Evolutionary conservation across 192 early-diverging fungal species (phyloP), one percentile per base, ranked within the genome.

Genomic region (Neocallimastix lanati): DNA sequence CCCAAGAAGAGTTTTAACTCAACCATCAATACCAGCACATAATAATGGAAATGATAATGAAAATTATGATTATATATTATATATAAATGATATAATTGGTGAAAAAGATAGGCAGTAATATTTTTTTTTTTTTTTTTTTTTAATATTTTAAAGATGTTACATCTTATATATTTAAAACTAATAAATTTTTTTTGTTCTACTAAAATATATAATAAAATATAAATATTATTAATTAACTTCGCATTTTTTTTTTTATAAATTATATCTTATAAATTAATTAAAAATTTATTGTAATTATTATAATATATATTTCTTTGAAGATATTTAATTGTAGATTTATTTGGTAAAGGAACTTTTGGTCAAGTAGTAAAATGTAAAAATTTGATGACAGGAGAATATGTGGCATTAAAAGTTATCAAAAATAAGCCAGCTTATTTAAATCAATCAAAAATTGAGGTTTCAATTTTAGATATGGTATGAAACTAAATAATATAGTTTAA

Each of bases 321-420:
- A 80, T 99, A 95, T 84, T 81, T 93, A 58, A 98, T 99, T 81
- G 79, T 96, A 78, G 96, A 98, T 84, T 89, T 95, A 37, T 86
- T 99, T 9, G 98, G 98, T n/a, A 90, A 93, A 84, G 98, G 98
- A 35, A 98, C 98, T 7, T 99, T 99, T 90, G 98, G 98, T 12
- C 98, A 99, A 84, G 98, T 99, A 21, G 96, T 96, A 28, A 96
- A 95, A 84, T 98, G 96, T 82, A 88, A 92, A 77, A 96, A 99
- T 81, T 85, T 95, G 50, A 95, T 93, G 82, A 97, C 96, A 21
- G 90, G 93, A 84, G 95, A 94, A 76, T 85, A 92, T 28, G 92
- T 96, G 30, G 98, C 96, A 21, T 92, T 98, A 76, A 99, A 99
- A 85, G 95, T 99, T 29, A 96, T 99, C 78, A 99, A 99, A 82